These are phyloP conservation scores for Geoglossum glabrum DNA, from an alignment of 495 filamentous ascomycete genomes.

Conservation along the genomic window DNA sequence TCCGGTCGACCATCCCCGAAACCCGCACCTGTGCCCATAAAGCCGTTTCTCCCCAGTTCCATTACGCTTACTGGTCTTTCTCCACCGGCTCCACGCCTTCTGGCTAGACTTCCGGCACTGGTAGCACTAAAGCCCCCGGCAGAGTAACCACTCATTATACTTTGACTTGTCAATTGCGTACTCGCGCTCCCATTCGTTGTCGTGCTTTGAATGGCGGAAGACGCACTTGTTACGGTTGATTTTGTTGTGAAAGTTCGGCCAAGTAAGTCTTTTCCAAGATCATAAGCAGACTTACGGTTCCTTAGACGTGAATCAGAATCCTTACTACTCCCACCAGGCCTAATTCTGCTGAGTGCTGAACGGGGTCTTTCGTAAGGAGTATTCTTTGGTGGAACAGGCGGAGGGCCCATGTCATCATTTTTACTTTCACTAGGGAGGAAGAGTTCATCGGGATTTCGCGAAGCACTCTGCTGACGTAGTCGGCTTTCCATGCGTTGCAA, in stretches of 20 bases:
- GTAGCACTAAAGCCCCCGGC: constrained; percentile 85
- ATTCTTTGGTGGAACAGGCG: constrained; percentile 36
- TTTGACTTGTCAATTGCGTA: constrained; percentile 60
- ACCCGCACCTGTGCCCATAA: constrained; percentile 6
- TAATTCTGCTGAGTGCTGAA: constrained; percentile 20
- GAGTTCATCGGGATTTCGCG: constrained; percentile 3
- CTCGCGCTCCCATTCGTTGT: constrained; percentile 51
- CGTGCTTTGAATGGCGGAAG: constrained; percentile 46
- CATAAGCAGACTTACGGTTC: constrained; percentile 65
- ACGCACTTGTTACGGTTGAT: constrained; percentile 57
- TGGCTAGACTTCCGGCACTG: constrained; percentile 77
- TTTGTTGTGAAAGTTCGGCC: constrained; percentile 71
- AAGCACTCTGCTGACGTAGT: constrained; percentile 22
- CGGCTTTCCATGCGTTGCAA: constrained; percentile 76
- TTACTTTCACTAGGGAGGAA: constrained; percentile 8
- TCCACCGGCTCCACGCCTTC: constrained; percentile 34
- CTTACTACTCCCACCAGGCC: constrained; percentile 11
- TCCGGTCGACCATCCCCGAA: constrained; percentile 29
- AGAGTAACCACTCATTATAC: constrained; percentile 81
- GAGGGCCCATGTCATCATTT: constrained; percentile 26
- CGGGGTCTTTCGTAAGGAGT: constrained; percentile 24
- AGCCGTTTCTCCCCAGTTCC: constrained; percentile 18
- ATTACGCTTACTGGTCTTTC: constrained; percentile 32
- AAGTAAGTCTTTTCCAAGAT: constrained; percentile 48
- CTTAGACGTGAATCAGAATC: constrained; percentile 23